Conservation (phyloP, 768 basidiomycete genomes). For the Cyclocybe aegerita region DNA sequence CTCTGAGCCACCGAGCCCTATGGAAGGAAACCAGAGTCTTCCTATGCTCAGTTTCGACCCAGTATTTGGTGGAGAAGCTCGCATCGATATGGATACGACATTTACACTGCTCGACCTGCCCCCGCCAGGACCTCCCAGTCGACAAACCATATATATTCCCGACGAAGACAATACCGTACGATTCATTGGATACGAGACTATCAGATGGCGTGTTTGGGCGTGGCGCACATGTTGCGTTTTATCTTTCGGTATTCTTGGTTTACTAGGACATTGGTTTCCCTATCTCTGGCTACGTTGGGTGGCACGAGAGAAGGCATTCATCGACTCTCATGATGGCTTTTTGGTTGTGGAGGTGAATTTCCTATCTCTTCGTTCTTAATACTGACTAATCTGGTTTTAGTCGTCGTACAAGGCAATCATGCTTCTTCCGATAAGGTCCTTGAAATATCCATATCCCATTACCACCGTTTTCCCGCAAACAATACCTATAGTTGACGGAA, state of each 20-base stretch:
- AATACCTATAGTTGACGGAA: constrained; percentile 28
- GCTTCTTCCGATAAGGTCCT: constrained; percentile 65
- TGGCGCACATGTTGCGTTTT: constrained; percentile 75
- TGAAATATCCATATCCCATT: constrained; percentile 76
- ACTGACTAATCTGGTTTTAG: constrained; percentile 42
- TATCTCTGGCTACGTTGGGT: constrained; percentile 88
- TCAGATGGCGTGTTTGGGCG: constrained; percentile 55
- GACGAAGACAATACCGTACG: constrained; percentile 91
- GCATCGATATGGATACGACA: constrained; percentile 77
- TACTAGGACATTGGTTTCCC: constrained; percentile 94
- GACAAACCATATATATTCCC: constrained; percentile 81
- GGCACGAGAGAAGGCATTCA: constrained; percentile 80
- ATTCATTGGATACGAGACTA: constrained; percentile 81
- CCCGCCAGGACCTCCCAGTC: constrained; percentile 77
- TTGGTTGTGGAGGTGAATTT: constrained; percentile 85
- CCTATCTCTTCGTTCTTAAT: not conserved
- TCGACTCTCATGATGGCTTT: constrained; percentile 65
- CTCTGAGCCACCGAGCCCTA: constrained; percentile 68
- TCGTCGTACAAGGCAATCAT: constrained; percentile 82
- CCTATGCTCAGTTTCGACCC: constrained; percentile 75
- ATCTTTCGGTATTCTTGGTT: constrained; percentile 68
- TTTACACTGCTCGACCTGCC: constrained; percentile 67
- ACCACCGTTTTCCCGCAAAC: constrained; percentile 72
- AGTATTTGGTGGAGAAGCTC: constrained; percentile 79
- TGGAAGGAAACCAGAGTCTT: constrained; percentile 43